phyloP scores from a whole-genome alignment of 23 red algal genomes.

The Agarophyton chilense region DNA sequence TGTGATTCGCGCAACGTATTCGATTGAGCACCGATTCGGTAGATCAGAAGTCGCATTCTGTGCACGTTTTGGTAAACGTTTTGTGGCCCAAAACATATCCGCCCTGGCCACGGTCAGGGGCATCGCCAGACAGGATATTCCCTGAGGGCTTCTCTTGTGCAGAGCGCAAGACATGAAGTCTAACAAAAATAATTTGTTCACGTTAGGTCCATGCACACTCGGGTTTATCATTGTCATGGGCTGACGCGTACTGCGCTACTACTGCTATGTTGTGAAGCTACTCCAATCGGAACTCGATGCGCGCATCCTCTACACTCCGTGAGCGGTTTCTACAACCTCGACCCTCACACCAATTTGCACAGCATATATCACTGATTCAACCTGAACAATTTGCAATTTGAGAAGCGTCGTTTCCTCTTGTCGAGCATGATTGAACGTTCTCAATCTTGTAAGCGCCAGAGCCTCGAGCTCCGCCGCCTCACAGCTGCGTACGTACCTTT shows the following conservation, averaged over 20 bases:
- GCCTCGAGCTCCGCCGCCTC: background rate
- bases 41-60: too few relatives aligned
- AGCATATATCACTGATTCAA: background rate
- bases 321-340: too few relatives aligned
- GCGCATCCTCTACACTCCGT: too few relatives aligned
- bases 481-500: background rate
- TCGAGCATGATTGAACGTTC: background rate
- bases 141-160: background rate
- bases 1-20: background rate
- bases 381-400: background rate
- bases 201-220: background rate
- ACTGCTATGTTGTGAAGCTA: too few relatives aligned
- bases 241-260: too few relatives aligned
- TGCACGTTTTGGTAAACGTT: background rate
- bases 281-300: too few relatives aligned
- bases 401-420: background rate
- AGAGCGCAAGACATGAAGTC: background rate
- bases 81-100: background rate
- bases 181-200: background rate
- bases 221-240: background rate
- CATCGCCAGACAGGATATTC: background rate
- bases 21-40: constrained; percentile 1
- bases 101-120: background rate
- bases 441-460: background rate
- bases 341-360: background rate